Conservation (phyloP, 2,329 filamentous ascomycete genomes). For the Cordyceps militaris region DNA sequence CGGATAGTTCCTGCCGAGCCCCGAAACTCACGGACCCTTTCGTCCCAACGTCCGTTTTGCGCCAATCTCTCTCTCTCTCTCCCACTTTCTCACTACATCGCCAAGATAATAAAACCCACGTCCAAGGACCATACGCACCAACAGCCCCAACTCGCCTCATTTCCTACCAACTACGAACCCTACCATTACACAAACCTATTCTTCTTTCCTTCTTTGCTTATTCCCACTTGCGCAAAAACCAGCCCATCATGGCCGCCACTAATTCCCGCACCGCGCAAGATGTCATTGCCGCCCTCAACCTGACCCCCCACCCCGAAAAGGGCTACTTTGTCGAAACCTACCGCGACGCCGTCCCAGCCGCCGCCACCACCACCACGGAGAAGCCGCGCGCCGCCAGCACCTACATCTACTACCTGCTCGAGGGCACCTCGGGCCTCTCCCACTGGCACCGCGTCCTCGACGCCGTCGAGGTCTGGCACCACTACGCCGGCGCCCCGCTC, state of each 20-base stretch:
- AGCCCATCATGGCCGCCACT: conserved; percentile 2
- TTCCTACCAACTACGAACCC: no score
- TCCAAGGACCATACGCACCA: not conserved
- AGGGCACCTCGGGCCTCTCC: conserved; percentile 35
- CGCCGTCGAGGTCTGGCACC: conserved; percentile 45
- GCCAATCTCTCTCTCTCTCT: no score
- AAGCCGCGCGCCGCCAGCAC: conserved; percentile 39
- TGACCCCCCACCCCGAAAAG: conserved; percentile 40
- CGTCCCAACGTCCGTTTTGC: not conserved
- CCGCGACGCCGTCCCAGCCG: conserved; percentile 27
- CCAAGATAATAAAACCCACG: no score
- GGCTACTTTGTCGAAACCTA: conserved; percentile 43
- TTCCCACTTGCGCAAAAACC: not conserved
- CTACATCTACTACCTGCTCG: conserved; percentile 46
- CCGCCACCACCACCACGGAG: conserved; percentile 33
- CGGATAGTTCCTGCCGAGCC: not conserved
- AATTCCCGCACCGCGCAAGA: conserved; percentile 32
- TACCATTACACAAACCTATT: no score
- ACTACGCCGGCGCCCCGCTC: conserved; percentile 46
- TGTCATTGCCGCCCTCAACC: conserved; percentile 35
- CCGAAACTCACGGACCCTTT: not conserved
- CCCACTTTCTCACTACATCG: not conserved
- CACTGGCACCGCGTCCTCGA: conserved; percentile 44
- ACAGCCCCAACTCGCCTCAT: no score
- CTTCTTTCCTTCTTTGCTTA: not conserved